Percentiles rank a stretch among this genome's conserved stretches.
phyloP scores from a whole-genome alignment of 257 asterid genomes.

The Echium plantagineum region DNA sequence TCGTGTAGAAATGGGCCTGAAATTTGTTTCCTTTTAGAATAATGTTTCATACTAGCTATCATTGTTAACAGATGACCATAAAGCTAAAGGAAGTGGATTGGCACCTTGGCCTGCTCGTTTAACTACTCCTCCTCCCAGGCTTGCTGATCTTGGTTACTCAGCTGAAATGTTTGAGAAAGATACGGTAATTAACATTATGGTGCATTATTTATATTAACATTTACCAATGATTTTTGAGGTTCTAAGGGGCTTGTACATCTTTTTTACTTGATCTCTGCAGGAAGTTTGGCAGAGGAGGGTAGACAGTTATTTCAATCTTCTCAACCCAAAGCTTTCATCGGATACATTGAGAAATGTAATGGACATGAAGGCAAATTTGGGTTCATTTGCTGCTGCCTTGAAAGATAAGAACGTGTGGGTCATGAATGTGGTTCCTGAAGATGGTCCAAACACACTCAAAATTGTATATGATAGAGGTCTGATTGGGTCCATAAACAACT shows the following conservation, averaged over 20 bases:
- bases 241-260: not conserved
- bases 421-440: conserved; percentile 89
- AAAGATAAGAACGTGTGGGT: conserved; percentile 92
- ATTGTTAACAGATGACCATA: conserved; percentile 72
- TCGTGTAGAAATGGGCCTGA: no score
- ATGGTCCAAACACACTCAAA: conserved; percentile 90
- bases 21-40: not conserved
- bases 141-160: conserved; percentile 93
- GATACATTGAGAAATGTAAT: conserved; percentile 71
- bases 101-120: conserved; percentile 95
- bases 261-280: conserved; percentile 24
- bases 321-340: conserved; percentile 62
- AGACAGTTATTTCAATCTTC: conserved; percentile 59
- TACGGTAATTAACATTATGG: conserved; percentile 35
- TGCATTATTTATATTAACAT: not conserved
- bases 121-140: conserved; percentile 87
- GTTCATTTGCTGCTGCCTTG: conserved; percentile 91
- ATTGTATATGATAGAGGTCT: conserved; percentile 82
- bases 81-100: conserved; percentile 66
- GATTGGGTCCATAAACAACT: conserved; percentile 74
- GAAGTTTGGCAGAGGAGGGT: conserved; percentile 77
- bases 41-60: conserved; percentile 2
- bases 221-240: not conserved
- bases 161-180: conserved; percentile 79
- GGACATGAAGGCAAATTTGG: conserved; percentile 97